phyloP scores from a whole-genome alignment of 495 filamentous ascomycete genomes.

The Penicillium steckii region DNA sequence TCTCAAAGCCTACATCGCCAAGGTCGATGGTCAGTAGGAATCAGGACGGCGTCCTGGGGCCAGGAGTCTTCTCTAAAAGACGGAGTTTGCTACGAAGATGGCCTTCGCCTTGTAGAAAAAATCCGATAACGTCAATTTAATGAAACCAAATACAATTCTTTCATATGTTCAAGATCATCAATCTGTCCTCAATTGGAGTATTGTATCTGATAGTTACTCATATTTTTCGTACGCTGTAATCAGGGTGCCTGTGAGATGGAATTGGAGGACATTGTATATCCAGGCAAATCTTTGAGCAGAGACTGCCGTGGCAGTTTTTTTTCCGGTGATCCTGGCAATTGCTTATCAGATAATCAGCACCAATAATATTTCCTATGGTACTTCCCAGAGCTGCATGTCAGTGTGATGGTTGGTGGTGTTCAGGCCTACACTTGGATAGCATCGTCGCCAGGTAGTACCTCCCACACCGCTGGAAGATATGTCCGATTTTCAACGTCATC shows the following conservation, averaged over 20 bases:
- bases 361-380: background rate
- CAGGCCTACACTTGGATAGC: no score
- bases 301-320: no score
- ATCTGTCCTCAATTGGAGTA: background rate
- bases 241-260: no score
- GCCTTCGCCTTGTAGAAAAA: constrained; percentile 18
- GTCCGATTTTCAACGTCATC: background rate
- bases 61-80: constrained; percentile 39
- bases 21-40: constrained; percentile 68
- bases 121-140: constrained; percentile 32
- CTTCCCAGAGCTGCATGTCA: no score
- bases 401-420: background rate
- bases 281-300: no score
- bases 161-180: constrained; percentile 14
- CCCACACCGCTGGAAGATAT: background rate
- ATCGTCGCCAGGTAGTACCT: no score
- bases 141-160: constrained; percentile 28
- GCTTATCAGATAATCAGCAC: background rate
- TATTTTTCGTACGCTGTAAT: background rate
- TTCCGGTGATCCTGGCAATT: background rate
- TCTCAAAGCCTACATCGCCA: constrained; percentile 72
- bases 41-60: constrained; percentile 32
- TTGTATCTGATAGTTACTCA: no score
- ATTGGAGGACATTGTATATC: no score
- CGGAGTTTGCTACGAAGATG: constrained; percentile 7